Evolutionary conservation across 2,329 filamentous ascomycete species (phyloP).

Genomic region (Echinosphaeria canescens): DNA sequence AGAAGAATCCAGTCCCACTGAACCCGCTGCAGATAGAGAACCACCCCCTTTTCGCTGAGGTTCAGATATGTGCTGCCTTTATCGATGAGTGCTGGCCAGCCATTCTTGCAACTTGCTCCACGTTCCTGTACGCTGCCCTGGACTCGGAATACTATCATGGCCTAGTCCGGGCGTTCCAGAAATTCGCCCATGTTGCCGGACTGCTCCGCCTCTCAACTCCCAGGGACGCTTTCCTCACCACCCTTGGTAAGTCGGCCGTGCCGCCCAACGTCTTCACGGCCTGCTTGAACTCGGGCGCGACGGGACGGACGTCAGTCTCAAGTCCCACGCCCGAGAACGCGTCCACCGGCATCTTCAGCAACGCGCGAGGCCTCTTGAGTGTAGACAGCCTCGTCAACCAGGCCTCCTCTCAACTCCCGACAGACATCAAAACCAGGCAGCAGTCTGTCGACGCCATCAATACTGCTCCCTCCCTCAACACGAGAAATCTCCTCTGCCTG

Average conservation of each 20-base stretch:
- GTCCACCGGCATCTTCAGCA: slow-evolving; percentile 38
- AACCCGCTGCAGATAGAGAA: slow-evolving; percentile 64
- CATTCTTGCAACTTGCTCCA: slow-evolving; percentile 83
- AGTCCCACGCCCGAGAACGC: slow-evolving; percentile 21
- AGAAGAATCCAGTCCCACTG: slow-evolving; percentile 55
- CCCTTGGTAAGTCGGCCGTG: slow-evolving; percentile 79
- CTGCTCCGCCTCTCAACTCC: slow-evolving; percentile 68
- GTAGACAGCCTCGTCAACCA: slow-evolving; percentile 40
- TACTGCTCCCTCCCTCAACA: slow-evolving; percentile 41
- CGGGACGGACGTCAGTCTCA: slow-evolving; percentile 14
- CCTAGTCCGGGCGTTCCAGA: slow-evolving; percentile 81
- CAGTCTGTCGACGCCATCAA: slow-evolving; percentile 27
- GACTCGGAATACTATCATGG: slow-evolving; percentile 90
- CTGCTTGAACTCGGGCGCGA: slow-evolving; percentile 26
- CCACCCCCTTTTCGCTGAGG: slow-evolving; percentile 47
- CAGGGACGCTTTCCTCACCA: slow-evolving; percentile 85
- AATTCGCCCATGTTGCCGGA: slow-evolving; percentile 86
- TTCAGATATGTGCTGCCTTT: slow-evolving; percentile 59
- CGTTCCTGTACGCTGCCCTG: slow-evolving; percentile 77
- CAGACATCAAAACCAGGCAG: too few species aligned
- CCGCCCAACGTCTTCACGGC: slow-evolving; percentile 55
- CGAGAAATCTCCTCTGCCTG: slow-evolving; percentile 75
- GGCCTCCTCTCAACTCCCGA: too few species aligned
- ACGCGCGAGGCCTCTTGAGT: slow-evolving; percentile 50
- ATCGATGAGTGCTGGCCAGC: slow-evolving; percentile 93